phyloP scores from a whole-genome alignment of 2,329 filamentous ascomycete genomes.

The Pseudohalonectria lignicola region DNA sequence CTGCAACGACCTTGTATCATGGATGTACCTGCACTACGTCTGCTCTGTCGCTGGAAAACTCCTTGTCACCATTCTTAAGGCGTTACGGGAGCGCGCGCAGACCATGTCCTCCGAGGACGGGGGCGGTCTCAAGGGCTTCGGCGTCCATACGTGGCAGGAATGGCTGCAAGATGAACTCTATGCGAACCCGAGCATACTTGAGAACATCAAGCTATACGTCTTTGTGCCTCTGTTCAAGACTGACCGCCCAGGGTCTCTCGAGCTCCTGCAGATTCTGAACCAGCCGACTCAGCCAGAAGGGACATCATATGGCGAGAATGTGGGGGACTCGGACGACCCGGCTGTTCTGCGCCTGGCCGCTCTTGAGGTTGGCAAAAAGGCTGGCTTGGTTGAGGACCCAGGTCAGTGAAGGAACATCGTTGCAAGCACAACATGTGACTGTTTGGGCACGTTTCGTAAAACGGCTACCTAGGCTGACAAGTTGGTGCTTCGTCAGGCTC shows the following conservation, averaged over 20 bases:
- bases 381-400: slow-evolving; percentile 58
- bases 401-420: too few relatives aligned
- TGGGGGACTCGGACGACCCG: slow-evolving; percentile 35
- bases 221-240: slow-evolving; percentile 51
- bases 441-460: too few relatives aligned
- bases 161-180: slow-evolving; percentile 43
- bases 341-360: slow-evolving; percentile 53
- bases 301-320: slow-evolving; percentile 14
- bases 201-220: slow-evolving; percentile 53
- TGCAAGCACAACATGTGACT: too few relatives aligned
- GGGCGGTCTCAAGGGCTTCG: slow-evolving; percentile 20
- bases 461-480: too few relatives aligned
- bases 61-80: slow-evolving; percentile 44
- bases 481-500: too few relatives aligned
- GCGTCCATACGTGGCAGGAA: slow-evolving; percentile 36
- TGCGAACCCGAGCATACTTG: slow-evolving; percentile 39
- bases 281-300: slow-evolving; percentile 26
- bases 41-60: slow-evolving; percentile 51
- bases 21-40: slow-evolving; percentile 44
- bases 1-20: slow-evolving; percentile 27
- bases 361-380: slow-evolving; percentile 61
- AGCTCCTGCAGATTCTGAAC: slow-evolving; percentile 43
- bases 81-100: slow-evolving; percentile 22
- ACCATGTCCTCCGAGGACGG: slow-evolving; percentile 6
- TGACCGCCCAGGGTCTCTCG: slow-evolving; percentile 39